A percentile compares a stretch with the other conserved stretches of the same genome.
phyloP scores from a whole-genome alignment of 768 basidiomycete genomes.

The Mycena polygramma region DNA sequence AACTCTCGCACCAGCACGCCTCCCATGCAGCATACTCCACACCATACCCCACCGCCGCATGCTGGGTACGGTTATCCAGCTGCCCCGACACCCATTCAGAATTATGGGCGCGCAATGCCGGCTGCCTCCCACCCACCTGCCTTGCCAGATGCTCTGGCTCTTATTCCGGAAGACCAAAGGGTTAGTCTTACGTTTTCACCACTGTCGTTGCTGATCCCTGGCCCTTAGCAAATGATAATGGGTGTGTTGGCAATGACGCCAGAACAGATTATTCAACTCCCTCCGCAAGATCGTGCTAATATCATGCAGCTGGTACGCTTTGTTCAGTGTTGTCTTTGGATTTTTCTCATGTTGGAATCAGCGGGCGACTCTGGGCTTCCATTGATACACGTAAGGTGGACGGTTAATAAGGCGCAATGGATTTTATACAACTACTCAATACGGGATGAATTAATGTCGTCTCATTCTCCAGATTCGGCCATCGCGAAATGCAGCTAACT shows the following conservation, averaged over 20 bases:
- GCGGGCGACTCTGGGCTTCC: slow-evolving; percentile 26
- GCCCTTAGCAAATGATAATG: slow-evolving; percentile 74
- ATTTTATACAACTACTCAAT: no score
- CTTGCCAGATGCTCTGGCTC: slow-evolving; percentile 22
- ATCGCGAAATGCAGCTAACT: no score
- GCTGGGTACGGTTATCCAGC: slow-evolving; percentile 39
- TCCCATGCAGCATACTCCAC: slow-evolving; percentile 28
- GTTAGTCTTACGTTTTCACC: slow-evolving; percentile 10
- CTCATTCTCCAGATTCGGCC: no score
- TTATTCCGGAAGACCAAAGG: slow-evolving; percentile 37
- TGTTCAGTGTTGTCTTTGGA: neutral
- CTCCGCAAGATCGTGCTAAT: slow-evolving; percentile 78
- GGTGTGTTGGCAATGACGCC: slow-evolving; percentile 86
- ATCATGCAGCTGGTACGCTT: slow-evolving; percentile 85
- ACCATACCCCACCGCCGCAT: slow-evolving; percentile 31
- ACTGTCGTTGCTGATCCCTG: slow-evolving; percentile 28
- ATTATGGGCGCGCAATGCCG: slow-evolving; percentile 23
- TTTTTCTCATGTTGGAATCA: neutral
- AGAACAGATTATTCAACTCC: slow-evolving; percentile 84
- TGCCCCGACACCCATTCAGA: slow-evolving; percentile 23
- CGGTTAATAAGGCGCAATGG: no score
- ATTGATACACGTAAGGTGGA: no score
- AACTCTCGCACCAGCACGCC: slow-evolving; percentile 49
- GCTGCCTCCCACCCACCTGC: slow-evolving; percentile 10
- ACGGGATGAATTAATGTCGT: no score